phyloP scores from a whole-genome alignment of 2,329 filamentous ascomycete genomes.

The Talaromyces islandicus region DNA sequence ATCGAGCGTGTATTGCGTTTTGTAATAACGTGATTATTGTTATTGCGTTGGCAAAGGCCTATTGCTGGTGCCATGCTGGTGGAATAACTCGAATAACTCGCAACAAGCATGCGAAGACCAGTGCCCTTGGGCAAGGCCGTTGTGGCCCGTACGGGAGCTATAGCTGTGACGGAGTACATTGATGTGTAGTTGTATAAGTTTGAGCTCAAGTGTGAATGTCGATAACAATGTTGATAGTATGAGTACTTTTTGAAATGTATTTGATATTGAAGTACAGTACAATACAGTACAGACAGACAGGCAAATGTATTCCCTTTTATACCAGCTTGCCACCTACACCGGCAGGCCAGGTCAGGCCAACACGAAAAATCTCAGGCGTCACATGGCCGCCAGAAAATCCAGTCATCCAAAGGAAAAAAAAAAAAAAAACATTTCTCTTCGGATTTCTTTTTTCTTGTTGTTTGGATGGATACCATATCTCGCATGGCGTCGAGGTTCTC shows the following conservation, averaged over 20 bases:
- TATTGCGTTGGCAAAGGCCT: background rate
- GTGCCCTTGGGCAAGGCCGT: constrained; percentile 20
- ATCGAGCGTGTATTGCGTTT: constrained; percentile 7
- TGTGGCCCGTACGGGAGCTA: constrained; percentile 21
- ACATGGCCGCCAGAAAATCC: constrained; percentile 2
- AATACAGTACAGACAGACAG: background rate
- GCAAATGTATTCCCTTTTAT: background rate
- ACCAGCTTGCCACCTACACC: background rate
- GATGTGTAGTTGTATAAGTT: constrained; percentile 2
- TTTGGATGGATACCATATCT: background rate
- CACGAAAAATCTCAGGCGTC: constrained; percentile 2
- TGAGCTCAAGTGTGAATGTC: background rate
- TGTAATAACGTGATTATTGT: constrained; percentile 13
- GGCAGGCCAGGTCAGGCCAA: background rate
- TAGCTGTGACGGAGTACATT: constrained; percentile 25
- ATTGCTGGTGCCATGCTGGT: constrained; percentile 14
- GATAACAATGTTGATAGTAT: background rate
- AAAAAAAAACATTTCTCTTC: background rate
- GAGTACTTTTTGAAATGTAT: background rate
- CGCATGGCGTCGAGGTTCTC: background rate
- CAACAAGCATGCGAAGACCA: background rate
- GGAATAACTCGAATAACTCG: constrained; percentile 13
- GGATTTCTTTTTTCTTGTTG: background rate
- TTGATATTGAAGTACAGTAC: background rate
- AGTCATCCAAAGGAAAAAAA: background rate